Base-by-base conservation (phyloP, 352 stramenopile species). In the Phytophthora cryptogea region DNA sequence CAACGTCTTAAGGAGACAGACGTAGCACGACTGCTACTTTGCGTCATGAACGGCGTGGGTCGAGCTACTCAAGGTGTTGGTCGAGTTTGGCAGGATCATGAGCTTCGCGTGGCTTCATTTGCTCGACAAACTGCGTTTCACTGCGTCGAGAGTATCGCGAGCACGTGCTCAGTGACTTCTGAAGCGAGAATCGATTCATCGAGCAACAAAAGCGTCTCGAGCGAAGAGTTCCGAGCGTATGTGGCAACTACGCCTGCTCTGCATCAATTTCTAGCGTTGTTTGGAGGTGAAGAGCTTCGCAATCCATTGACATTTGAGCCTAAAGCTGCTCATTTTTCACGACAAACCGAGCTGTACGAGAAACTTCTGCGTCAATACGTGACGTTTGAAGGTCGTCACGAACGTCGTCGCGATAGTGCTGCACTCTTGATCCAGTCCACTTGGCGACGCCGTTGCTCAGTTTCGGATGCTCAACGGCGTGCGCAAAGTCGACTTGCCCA, bases 371-470 rank as follows among this genome's bases (percentile, higher is more conserved):
- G 67, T 41, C 60, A 70, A 32, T 74, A 83, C 48, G 80, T 86
- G 36, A 84, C 70, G 8, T 74, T 83, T 28, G 78, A 90, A 10
- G 79, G 77, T 0, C 77, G 80, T 2, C 11, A 46, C 5, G 55
- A 72, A 14, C 55, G 50, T 8, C 73, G 80, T 4, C 50, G 60
- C 2, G 35, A 68, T 11, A 84, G 69, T 31, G 77, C 80, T 1
- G 74, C 64, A 1, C 44, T 80, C 20, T 36, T 90, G 40, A 83
- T 92, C 51, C 83, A 92, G 58, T 78, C 77, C 4, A 84, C 77
- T 26, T 92, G 79, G 80, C 72, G 82, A 11, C 71, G 80, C 0
- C 71, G 76, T 2, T 78, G 72, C 33, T 88, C 80, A 0, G 54
- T 67, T 6, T 53, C 75, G 0, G 62, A 72, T 7, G 62, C 64